Base-by-base conservation (phyloP, 1,284 basidiomycete species). In the Ceratobasidium sp. region DNA sequence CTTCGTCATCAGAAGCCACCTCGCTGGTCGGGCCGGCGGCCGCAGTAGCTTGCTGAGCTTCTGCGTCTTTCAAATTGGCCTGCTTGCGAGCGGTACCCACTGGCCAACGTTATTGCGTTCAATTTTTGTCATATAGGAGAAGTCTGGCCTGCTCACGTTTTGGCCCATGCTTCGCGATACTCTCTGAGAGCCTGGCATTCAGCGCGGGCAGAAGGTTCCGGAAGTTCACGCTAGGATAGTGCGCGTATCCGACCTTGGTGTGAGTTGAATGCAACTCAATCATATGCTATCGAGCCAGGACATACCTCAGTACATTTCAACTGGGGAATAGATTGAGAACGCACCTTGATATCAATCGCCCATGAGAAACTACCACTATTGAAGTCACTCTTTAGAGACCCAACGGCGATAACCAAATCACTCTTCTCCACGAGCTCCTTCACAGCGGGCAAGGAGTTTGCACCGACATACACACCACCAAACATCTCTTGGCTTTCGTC, bases 301-400 rank as follows among this genome's bases (percentile, higher is more conserved):
- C 38, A 48, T n/a, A 59, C 46, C 30, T 70, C 35, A 65, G 50
- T 59, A 35, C 55, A 30, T 66, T 33, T 30, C 2, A 12, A 35
- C 67, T 7, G 27, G 18, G 7, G 3, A 38, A 46, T 3, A n/a
- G 59, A 5, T 4, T 12, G 10, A 69, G 18, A 16, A 73, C 69
- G 14, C 23, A 64, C 77, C 30, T n/a, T 41, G 38, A 48, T n/a
- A 30, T 67, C 62, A 41, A 76, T 60, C 3, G 46, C 74, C 59
- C 93, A 94, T 0, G 92, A 92, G 83, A 94, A 95, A 84, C 92
- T 92, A 62, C 94, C 95, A 20, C 93, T 94, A 83, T 99, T 98
- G 88, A 97, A 98, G 84, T 99, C 97, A 78, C 89, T 92, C 85
- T 92, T 92, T 67, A 98, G 86, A 0, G 88, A 86, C 27, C 97